Evolutionary conservation across 805 yeast species (phyloP).

Genomic region (Lachancea fermentati): DNA sequence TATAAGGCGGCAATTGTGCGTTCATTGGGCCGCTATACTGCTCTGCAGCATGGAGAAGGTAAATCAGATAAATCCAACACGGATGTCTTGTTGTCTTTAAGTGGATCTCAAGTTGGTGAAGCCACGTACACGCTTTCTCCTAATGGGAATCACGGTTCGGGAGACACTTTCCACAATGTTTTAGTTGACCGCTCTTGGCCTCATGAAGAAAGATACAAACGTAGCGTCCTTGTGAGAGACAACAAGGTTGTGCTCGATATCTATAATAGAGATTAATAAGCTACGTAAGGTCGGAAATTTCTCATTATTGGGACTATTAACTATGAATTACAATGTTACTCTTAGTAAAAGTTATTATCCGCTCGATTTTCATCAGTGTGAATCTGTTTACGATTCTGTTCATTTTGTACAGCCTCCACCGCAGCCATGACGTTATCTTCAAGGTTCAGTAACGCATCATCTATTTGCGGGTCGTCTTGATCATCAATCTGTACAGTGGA

Average conservation of each 20-base stretch:
- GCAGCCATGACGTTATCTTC: constrained; percentile 30
- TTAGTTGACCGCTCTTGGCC: constrained; percentile 21
- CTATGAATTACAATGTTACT: too few species aligned
- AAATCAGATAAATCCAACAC: neutral
- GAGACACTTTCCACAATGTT: constrained; percentile 30
- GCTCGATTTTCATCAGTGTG: neutral
- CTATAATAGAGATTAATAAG: neutral
- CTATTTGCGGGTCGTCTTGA: constrained; percentile 13
- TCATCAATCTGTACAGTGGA: constrained; percentile 11
- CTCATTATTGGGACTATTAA: neutral
- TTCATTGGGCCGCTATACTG: constrained; percentile 12
- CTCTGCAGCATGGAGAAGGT: constrained; percentile 17
- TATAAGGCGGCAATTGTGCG: constrained; percentile 30
- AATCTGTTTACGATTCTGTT: constrained; percentile 9
- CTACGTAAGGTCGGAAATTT: neutral
- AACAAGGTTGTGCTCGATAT: constrained; percentile 11
- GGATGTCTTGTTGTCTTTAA: constrained; percentile 14
- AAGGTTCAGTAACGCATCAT: constrained; percentile 22
- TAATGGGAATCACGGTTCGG: constrained; percentile 44
- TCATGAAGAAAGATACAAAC: constrained; percentile 6
- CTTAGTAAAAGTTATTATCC: neutral
- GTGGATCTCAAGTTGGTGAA: constrained; percentile 40
- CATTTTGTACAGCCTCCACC: constrained; percentile 22
- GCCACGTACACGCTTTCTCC: constrained; percentile 40
- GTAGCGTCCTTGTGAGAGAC: constrained; percentile 14